A percentile compares a stretch with the other conserved stretches of the same genome.
Conservation (phyloP, 108 stramenopile genomes). For the Nitzschia sp. region DNA sequence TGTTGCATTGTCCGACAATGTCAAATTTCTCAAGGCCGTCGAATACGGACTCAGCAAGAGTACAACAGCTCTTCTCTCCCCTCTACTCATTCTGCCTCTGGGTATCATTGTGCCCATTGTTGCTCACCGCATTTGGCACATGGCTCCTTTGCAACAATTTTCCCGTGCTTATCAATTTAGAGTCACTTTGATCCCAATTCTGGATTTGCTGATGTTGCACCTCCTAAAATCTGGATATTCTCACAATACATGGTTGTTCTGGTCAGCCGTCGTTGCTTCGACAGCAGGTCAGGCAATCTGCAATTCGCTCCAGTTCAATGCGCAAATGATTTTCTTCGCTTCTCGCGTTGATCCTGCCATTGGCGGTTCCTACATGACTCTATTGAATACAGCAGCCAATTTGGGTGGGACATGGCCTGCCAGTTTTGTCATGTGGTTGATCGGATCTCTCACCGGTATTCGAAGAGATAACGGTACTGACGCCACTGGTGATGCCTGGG, state of each 20-base stretch:
- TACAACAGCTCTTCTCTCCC: conserved; percentile 81
- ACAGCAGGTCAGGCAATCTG: conserved; percentile 89
- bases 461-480: not conserved
- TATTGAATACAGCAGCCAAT: conserved; percentile 96
- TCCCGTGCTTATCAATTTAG: conserved; percentile 79
- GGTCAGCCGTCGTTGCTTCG: conserved; percentile 66
- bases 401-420: conserved; percentile 93
- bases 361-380: conserved; percentile 99
- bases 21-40: conserved; percentile 87
- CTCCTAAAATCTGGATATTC: conserved; percentile 31
- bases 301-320: conserved; percentile 90
- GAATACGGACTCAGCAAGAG: conserved; percentile 83
- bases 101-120: conserved; percentile 81
- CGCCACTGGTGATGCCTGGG: conserved; percentile 30
- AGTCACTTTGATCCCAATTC: conserved; percentile 73
- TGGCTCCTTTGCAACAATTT: conserved; percentile 76
- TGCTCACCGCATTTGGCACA: conserved; percentile 77
- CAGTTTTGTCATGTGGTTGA: conserved; percentile 75
- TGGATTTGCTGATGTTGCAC: conserved; percentile 76
- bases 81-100: conserved; percentile 82
- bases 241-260: conserved; percentile 50
- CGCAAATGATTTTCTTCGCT: conserved; percentile 98
- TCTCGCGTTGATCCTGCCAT: conserved; percentile 94
- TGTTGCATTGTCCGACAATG: conserved; percentile 82
- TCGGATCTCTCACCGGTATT: conserved; percentile 55